Evolutionary conservation across 257 asterid genomes (phyloP).

Genomic region (Solanum chiquidenum): DNA sequence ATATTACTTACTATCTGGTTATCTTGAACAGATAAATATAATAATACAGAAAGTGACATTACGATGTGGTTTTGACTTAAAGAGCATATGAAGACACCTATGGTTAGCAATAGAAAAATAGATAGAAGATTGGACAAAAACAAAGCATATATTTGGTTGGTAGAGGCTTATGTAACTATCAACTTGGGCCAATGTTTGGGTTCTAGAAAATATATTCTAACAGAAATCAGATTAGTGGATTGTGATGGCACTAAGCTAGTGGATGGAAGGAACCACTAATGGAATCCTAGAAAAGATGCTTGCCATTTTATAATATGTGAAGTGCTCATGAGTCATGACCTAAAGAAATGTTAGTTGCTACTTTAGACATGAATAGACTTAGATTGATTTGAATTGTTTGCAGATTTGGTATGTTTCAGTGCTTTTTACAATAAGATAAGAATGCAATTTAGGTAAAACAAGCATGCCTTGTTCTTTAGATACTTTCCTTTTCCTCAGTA

Average conservation of each 20-base stretch:
- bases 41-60: not conserved
- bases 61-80: not conserved
- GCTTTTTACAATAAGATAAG: not conserved
- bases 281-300: constrained; percentile 16
- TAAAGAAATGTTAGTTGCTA: not conserved
- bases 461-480: not conserved
- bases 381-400: not conserved
- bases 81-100: not conserved
- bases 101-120: not conserved
- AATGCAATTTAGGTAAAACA: not conserved
- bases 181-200: not conserved
- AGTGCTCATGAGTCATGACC: not conserved
- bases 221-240: not conserved
- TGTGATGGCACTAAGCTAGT: constrained; percentile 15
- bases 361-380: not conserved
- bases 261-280: constrained; percentile 14
- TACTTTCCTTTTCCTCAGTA: not conserved
- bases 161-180: not conserved
- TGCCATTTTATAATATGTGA: not conserved
- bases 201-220: not conserved
- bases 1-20: not conserved
- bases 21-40: not conserved
- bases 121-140: not conserved
- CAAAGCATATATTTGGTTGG: constrained; percentile 8
- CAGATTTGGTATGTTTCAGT: not conserved